A percentile compares a stretch with the other conserved stretches of the same genome.
These are phyloP conservation scores for Trypethelium eluteriae DNA, from an alignment of 495 filamentous ascomycete genomes.

Conservation along the genomic window DNA sequence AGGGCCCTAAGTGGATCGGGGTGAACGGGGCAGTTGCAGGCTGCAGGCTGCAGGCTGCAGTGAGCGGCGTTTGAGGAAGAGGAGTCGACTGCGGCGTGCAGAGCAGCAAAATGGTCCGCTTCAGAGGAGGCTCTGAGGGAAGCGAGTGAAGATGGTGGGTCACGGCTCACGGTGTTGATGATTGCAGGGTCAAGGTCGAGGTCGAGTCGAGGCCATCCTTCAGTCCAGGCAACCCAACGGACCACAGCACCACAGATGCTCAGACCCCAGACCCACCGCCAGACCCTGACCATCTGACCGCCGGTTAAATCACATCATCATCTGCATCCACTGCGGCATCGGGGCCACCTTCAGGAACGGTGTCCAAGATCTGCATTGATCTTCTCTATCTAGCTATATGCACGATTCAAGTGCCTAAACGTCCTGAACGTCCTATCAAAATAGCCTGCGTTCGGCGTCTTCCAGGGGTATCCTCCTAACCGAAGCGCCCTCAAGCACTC, in stretches of 20 bases:
- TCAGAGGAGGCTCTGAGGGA: not conserved
- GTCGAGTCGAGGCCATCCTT: not conserved
- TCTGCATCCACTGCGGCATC: too few species aligned
- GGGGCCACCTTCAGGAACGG: not conserved
- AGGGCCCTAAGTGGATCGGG: not conserved
- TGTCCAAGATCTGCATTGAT: not conserved
- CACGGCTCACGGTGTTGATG: not conserved
- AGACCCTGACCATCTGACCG: too few species aligned
- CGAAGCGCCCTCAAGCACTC: not conserved
- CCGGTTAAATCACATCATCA: too few species aligned
- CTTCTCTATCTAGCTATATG: not conserved
- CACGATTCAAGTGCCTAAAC: not conserved
- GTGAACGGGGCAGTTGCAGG: not conserved
- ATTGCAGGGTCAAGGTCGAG: not conserved
- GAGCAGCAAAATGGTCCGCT: too few species aligned
- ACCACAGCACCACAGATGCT: too few species aligned
- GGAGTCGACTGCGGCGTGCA: not conserved
- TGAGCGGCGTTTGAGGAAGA: not conserved
- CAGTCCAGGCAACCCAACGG: too few species aligned
- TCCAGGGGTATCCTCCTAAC: not conserved
- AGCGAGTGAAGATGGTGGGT: not conserved
- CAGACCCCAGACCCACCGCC: too few species aligned
- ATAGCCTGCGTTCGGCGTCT: not conserved
- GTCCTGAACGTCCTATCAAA: not conserved
- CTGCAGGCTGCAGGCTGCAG: not conserved